Base-by-base conservation (phyloP, 257 asterid species). In the Asclepias syriaca region DNA sequence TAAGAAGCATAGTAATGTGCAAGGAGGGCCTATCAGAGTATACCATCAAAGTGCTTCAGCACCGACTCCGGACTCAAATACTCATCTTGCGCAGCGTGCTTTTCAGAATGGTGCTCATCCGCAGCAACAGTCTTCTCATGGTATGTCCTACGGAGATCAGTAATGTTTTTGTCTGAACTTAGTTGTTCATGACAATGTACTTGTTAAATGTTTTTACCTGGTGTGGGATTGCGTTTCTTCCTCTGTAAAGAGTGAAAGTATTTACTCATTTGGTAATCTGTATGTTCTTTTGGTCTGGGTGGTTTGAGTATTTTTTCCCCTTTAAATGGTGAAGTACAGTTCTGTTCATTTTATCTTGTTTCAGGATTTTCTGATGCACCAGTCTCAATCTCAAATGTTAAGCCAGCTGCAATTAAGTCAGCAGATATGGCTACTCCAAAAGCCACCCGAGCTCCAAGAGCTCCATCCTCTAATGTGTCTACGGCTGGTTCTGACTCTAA, bases 31-130 rank as follows among this genome's bases (percentile, higher is more conserved):
- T 69, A 75, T 80, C 24, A 75, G 84, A 79, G 82, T 68, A 46
- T 67, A 84, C 56, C 79, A 78, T 69, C 72, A 82, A 53, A 75
- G 70, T 84, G 71, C 19, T n/a, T 72, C 29, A 55, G 72, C 22
- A 32, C 84, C 75, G 72, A 87, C 61, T 74, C 72, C 72, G 8
- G 86, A 79, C 77, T 77, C 85, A 55, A 74, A 72, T 69, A 68
- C 72, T 77, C 81, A 77, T 45, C 57, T 84, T 57, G 84, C 77
- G 14, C 65, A 75, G 7, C 82, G 66, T 64, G 76, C 70, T 63
- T 82, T 79, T 27, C 90, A 81, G 85, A 89, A 91, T 79, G 95
- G 89, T 21, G 82, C 88, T 64, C 87, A 79, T 77, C 39, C 55
- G 4, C 86, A 66, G n/a, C 86, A 79, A 48, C 85, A 72, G 54